These are phyloP conservation scores for Ustilago sp. DNA, from an alignment of 1,284 basidiomycete genomes.

Conservation along the genomic window DNA sequence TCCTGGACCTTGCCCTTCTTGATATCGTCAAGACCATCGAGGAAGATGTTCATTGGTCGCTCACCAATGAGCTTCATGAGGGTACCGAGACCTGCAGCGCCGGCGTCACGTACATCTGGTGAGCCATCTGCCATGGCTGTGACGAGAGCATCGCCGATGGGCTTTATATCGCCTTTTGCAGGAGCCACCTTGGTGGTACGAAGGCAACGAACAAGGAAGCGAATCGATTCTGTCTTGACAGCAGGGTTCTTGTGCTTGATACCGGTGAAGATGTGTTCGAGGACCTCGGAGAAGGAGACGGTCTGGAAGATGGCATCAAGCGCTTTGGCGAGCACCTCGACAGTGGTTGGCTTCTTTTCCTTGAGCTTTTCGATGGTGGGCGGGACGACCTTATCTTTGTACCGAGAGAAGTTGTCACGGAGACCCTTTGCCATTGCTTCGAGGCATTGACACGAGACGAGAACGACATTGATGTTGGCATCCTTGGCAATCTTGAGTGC, in stretches of 20 bases:
- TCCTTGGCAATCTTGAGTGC: conserved; percentile 87
- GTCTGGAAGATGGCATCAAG: conserved; percentile 90
- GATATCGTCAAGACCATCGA: conserved; percentile 89
- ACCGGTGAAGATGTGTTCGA: conserved; percentile 83
- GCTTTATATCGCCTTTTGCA: conserved; percentile 82
- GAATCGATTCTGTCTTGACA: conserved; percentile 92
- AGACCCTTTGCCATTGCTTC: conserved; percentile 88
- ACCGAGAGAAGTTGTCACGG: conserved; percentile 77
- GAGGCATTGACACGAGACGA: conserved; percentile 85
- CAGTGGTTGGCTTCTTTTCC: conserved; percentile 90
- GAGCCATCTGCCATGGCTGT: conserved; percentile 85
- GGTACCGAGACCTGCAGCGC: conserved; percentile 86
- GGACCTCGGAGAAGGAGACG: conserved; percentile 80
- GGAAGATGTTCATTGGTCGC: conserved; percentile 84
- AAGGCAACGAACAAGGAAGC: conserved; percentile 86
- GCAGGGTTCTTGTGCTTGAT: conserved; percentile 94
- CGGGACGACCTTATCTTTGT: conserved; percentile 80
- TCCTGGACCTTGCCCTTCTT: conserved; percentile 95
- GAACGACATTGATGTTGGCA: conserved; percentile 95
- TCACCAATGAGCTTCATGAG: conserved; percentile 98
- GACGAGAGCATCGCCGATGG: conserved; percentile 83
- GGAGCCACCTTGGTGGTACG: conserved; percentile 76
- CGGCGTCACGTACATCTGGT: conserved; percentile 90
- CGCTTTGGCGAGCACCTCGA: conserved; percentile 87
- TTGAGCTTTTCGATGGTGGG: conserved; percentile 91